Conservation (phyloP, 179 eudicot species). For the Heliamphora pulchella region DNA sequence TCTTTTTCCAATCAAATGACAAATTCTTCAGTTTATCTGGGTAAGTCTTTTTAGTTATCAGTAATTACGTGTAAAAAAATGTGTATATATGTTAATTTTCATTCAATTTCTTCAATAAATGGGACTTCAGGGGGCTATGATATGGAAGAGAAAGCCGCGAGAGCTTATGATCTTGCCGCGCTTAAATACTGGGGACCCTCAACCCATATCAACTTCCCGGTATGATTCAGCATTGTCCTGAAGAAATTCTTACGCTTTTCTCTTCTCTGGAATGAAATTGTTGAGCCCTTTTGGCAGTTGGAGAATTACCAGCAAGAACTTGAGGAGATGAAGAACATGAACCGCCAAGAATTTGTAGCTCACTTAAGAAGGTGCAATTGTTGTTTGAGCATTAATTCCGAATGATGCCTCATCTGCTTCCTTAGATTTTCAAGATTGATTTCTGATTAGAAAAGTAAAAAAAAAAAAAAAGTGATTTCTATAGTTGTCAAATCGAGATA, state of each 20-base stretch:
- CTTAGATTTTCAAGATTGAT: too few species aligned
- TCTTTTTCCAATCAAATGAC: slow-evolving; percentile 22
- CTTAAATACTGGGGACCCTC: slow-evolving; percentile 18
- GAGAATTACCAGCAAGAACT: slow-evolving; percentile 66
- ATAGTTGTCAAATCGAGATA: too few species aligned
- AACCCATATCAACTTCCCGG: slow-evolving; percentile 13
- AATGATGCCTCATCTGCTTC: too few species aligned
- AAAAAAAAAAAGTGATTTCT: too few species aligned
- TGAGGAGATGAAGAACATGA: slow-evolving; percentile 73
- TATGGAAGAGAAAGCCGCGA: slow-evolving; percentile 8
- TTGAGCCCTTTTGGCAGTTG: slow-evolving; percentile 24
- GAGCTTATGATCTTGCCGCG: slow-evolving; percentile 17
- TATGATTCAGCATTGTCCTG: too few species aligned
- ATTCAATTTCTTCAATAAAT: too few species aligned
- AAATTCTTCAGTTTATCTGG: slow-evolving; percentile 50
- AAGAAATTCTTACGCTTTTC: too few species aligned
- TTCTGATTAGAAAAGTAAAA: too few species aligned
- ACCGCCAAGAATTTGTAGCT: slow-evolving; percentile 72
- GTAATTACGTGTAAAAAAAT: too few species aligned
- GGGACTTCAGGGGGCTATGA: slow-evolving; percentile 36
- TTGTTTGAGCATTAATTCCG: too few species aligned
- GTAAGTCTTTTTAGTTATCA: slow-evolving; percentile 29
- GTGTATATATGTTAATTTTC: too few species aligned
- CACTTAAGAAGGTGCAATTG: slow-evolving; percentile 75
- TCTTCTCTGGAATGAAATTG: too few species aligned